Percentiles rank a stretch among this genome's conserved stretches.
phyloP scores from a whole-genome alignment of 1,139 yeast genomes.

The Candida mesenterica region DNA sequence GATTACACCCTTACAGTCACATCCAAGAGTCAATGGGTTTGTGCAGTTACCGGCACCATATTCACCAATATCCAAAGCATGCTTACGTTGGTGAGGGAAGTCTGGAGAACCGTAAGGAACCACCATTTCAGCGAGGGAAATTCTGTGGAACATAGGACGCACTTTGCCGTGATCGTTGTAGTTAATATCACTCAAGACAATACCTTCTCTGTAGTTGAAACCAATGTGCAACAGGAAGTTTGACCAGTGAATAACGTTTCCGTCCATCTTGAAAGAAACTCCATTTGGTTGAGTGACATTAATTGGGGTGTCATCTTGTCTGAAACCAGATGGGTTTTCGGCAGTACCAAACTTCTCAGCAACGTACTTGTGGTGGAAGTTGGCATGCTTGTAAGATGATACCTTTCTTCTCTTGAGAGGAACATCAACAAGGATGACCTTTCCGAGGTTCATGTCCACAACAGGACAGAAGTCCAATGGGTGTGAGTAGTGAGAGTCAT shows the following conservation, averaged over 20 bases:
- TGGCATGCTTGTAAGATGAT: constrained; percentile 64
- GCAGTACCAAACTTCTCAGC: constrained; percentile 55
- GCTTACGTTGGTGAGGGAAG: constrained; percentile 80
- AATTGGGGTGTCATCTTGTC: constrained; percentile 59
- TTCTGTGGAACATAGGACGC: constrained; percentile 73
- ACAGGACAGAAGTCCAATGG: constrained; percentile 83
- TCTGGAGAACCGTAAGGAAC: constrained; percentile 83
- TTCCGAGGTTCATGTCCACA: constrained; percentile 67
- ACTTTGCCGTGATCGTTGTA: constrained; percentile 73
- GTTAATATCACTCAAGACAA: constrained; percentile 69
- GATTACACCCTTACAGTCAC: constrained; percentile 83
- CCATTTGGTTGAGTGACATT: constrained; percentile 78
- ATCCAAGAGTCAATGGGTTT: constrained; percentile 72
- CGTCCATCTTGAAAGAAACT: constrained; percentile 69
- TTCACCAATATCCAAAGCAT: constrained; percentile 83
- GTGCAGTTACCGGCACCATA: constrained; percentile 87
- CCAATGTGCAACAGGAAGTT: constrained; percentile 77
- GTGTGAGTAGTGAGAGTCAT: constrained; percentile 80
- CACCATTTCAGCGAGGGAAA: constrained; percentile 78
- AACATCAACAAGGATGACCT: constrained; percentile 71
- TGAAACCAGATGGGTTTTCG: constrained; percentile 52
- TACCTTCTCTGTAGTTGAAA: constrained; percentile 82
- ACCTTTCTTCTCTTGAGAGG: constrained; percentile 74
- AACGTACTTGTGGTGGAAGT: constrained; percentile 64
- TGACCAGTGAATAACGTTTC: constrained; percentile 72